Evolutionary conservation across 179 eudicot genomes (phyloP).

Genomic region (Heliamphora pulchella): DNA sequence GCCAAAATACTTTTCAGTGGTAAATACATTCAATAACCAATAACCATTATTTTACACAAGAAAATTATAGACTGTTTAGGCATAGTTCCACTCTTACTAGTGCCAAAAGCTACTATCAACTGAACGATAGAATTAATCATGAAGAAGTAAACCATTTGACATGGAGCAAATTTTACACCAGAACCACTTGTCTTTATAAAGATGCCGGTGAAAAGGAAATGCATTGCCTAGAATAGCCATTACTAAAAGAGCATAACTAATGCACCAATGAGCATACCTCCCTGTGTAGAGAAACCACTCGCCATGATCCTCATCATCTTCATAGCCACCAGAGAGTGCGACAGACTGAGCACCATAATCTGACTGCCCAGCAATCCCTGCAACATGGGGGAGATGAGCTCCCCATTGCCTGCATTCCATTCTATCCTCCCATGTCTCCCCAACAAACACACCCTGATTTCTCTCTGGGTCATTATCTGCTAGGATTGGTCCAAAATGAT

Average conservation of each 20-base stretch:
- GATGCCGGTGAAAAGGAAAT: neutral
- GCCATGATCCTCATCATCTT: conserved; percentile 93
- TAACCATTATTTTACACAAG: neutral
- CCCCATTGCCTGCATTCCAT: conserved; percentile 91
- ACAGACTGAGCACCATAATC: conserved; percentile 76
- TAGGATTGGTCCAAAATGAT: conserved; percentile 79
- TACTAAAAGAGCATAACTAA: neutral
- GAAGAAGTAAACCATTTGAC: no score
- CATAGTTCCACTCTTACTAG: neutral
- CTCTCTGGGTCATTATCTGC: conserved; percentile 77
- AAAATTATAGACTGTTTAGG: neutral
- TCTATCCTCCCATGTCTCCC: conserved; percentile 49
- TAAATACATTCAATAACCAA: neutral
- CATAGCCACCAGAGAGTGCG: conserved; percentile 92
- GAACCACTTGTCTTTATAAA: no score
- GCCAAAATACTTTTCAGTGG: neutral
- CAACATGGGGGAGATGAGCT: conserved; percentile 71
- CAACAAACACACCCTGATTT: conserved; percentile 56
- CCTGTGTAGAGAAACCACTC: conserved; percentile 98
- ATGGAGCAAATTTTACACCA: no score
- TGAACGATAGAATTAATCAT: no score
- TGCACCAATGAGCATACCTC: conserved; percentile 37
- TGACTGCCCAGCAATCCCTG: conserved; percentile 76
- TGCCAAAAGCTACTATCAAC: no score
- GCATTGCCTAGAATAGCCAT: neutral